A percentile compares a stretch with the other conserved stretches of the same genome.
phyloP scores from a whole-genome alignment of 768 basidiomycete genomes.

The Gymnopilus junonius region DNA sequence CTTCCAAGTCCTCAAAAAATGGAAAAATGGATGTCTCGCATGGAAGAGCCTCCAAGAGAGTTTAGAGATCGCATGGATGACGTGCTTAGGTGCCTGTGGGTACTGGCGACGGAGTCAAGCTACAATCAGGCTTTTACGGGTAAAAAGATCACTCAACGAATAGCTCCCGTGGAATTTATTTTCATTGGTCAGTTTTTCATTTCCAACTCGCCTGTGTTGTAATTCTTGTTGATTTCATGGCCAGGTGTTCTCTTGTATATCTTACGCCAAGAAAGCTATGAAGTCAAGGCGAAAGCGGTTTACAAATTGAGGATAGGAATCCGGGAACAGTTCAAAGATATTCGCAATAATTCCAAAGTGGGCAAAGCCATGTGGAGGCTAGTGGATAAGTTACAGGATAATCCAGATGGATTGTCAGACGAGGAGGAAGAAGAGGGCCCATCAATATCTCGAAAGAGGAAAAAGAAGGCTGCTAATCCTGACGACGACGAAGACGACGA shows the following conservation, averaged over 20 bases:
- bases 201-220: neutral
- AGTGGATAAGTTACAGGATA: conserved; percentile 41
- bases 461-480: conserved; percentile 27
- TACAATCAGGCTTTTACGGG: conserved; percentile 52
- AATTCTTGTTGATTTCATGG: neutral
- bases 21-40: conserved; percentile 52
- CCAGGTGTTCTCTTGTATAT: conserved; percentile 71
- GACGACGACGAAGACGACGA: conserved; percentile 38
- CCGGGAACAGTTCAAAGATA: conserved; percentile 60
- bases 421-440: conserved; percentile 14
- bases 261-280: conserved; percentile 45
- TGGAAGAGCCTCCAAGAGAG: conserved; percentile 42
- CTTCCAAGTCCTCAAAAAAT: conserved; percentile 60
- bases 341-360: conserved; percentile 64
- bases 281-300: conserved; percentile 59
- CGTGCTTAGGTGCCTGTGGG: conserved; percentile 57
- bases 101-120: conserved; percentile 46
- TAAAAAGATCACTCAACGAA: conserved; percentile 52
- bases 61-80: conserved; percentile 61
- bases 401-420: conserved; percentile 32
- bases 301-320: conserved; percentile 59
- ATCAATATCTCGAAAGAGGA: conserved; percentile 25
- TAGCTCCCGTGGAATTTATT: conserved; percentile 79
- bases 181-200: conserved; percentile 63
- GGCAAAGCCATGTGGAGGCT: conserved; percentile 62